Evolutionary conservation across 2,329 filamentous ascomycete species (phyloP), one percentile per base, ranked within the genome.

Genomic region (Venturia aucupariae): DNA sequence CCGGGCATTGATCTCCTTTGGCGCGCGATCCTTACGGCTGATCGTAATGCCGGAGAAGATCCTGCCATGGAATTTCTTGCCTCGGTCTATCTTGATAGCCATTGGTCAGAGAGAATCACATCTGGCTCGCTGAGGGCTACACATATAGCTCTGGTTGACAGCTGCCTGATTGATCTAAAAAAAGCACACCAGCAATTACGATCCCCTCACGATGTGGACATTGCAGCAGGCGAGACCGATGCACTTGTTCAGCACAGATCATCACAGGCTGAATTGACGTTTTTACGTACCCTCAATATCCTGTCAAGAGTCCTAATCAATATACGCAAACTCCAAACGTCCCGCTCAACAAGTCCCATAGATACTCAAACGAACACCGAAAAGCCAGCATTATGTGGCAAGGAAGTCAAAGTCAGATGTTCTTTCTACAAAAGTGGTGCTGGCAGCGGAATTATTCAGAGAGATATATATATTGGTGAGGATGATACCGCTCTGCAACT

Each of bases 21-120:
- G 92, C 84, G 86, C 30, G 84, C 96, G 69, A 85, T 93, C 41
- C 77, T 96, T 63, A 86, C 84, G 19, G 86, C 89, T 1, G 84
- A 86, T 5, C 79, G 83, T 44, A 78, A 82, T 44, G 83, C 81
- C 0, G 86, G 95, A 60, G 90, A 90, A 68, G 81, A 82, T 24
- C 77, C 81, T 62, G 88, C 90, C 1, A 91, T 89, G 38, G 81
- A 80, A 61, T 85, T 86, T 27, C 84, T 96, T 3, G 90, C 92
- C 30, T 82, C 87, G 30, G 80, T 91, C 15, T 96, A 94, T 71
- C 79, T 94, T 41, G 80, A 85, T 64, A 65, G 72, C 13, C 67
- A 67, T 38, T 67, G 68, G 10, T 61, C 79, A 44, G 73, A 74
- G 19, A 75, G 73, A 30, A 74, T 79, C 2, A 75, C 77, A 11